These are phyloP conservation scores for Piper longum DNA, from an alignment of 164 flowering plant species.

Conservation along the genomic window DNA sequence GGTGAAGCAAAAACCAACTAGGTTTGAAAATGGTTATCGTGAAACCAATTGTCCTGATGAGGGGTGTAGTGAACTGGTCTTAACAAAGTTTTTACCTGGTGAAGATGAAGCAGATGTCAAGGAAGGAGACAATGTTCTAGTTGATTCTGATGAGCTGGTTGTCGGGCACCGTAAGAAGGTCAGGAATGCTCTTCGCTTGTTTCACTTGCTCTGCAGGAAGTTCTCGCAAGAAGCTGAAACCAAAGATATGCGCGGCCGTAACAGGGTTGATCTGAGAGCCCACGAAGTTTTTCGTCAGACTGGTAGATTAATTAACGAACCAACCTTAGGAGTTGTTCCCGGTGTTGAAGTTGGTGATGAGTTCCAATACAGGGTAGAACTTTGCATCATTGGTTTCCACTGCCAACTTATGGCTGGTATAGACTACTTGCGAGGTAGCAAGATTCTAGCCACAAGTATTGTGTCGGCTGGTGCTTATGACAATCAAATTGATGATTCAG, in stretches of 20 bases:
- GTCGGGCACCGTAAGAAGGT: slow-evolving; percentile 29
- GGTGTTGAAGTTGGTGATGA: slow-evolving; percentile 93
- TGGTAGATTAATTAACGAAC: slow-evolving; percentile 34
- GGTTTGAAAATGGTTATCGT: too few relatives aligned
- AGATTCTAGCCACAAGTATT: slow-evolving; percentile 55
- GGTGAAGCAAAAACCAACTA: too few relatives aligned
- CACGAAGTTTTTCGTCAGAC: slow-evolving; percentile 30
- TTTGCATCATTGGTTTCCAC: slow-evolving; percentile 69
- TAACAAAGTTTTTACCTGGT: too few relatives aligned
- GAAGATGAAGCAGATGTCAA: too few relatives aligned
- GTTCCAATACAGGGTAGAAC: slow-evolving; percentile 84
- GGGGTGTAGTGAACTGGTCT: too few relatives aligned
- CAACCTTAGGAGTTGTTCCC: slow-evolving; percentile 58
- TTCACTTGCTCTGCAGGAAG: slow-evolving; percentile 47
- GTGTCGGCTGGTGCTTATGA: slow-evolving; percentile 71
- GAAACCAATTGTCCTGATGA: too few relatives aligned
- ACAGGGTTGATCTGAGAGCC: slow-evolving; percentile 40
- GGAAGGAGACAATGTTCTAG: too few relatives aligned
- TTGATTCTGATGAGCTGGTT: too few relatives aligned
- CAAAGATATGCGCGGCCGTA: slow-evolving; percentile 4
- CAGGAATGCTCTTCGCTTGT: slow-evolving; percentile 57
- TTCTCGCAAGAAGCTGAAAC: slow-evolving; percentile 59
- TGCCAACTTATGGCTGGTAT: slow-evolving; percentile 57
- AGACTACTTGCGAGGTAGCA: slow-evolving; percentile 43
- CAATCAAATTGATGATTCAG: slow-evolving; percentile 32